Base-by-base conservation (phyloP, 805 yeast species). In the Blastobotrys peoriensis region DNA sequence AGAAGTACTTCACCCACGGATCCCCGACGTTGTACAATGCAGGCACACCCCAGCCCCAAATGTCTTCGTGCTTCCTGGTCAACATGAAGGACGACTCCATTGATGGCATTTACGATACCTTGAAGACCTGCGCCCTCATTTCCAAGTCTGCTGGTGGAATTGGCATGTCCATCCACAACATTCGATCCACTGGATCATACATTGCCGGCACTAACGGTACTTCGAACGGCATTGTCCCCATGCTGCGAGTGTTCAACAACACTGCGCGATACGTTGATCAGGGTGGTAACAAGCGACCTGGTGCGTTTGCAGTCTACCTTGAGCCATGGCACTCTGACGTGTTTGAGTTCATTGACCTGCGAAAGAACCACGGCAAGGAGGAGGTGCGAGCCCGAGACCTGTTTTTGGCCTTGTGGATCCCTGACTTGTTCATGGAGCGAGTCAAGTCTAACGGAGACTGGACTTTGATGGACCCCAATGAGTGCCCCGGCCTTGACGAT, bases 281-380 rank as follows among this genome's bases (percentile, higher is more conserved):
- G 72, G 98, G 98, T 51, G 98, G 98, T 45, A 91, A 91, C 68
- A 89, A 89, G 66, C 74, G 98, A 59, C 98, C 98, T 0, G 98
- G 98, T 50, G 98, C 98, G 2, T 85, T 91, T 65, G 96, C 96
- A 28, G 67, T 88, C 30, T 91, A 89, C 66, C 64, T 91, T 30
- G 98, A 91, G 67, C 97, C 98, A 45, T 91, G 98, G 98, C 98
- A 91, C 62, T 77, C 84, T 8, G 98, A 91, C 58, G 74, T 91
- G 28, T 83, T 86, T 63, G 95, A 85, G 48, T 83, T 91, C 58
- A 65, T 91, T 43, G 91, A 89, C 47, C 71, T 91, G 53, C 78
- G 93, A 59, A 89, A 91, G 68, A 91, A 88, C 60, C 96, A 89
- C 61, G 98, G 97, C 43, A 88, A 86, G 57, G 97, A 91, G 65